phyloP scores from a whole-genome alignment of 805 yeast species.

The Millerago galiae region DNA sequence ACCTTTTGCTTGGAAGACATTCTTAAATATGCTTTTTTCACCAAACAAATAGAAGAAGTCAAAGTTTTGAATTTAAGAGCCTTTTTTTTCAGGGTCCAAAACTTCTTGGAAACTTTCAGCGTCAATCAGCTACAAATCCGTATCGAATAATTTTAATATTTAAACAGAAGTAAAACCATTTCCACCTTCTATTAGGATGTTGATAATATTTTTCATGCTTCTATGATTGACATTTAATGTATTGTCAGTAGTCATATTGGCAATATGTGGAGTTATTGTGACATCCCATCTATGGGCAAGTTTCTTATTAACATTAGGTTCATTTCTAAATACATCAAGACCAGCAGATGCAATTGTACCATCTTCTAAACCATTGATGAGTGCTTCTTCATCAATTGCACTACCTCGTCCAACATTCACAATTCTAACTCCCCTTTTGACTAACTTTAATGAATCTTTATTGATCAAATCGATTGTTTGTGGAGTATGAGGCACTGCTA shows the following conservation, averaged over 20 bases:
- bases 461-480: slow-evolving; percentile 53
- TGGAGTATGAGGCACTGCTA: slow-evolving; percentile 61
- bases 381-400: slow-evolving; percentile 60
- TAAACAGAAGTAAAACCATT: slow-evolving; percentile 27
- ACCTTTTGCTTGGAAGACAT: slow-evolving; percentile 16
- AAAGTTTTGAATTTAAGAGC: no score
- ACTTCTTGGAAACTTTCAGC: no score
- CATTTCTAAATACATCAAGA: slow-evolving; percentile 63
- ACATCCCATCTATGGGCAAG: slow-evolving; percentile 55
- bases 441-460: slow-evolving; percentile 35
- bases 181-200: slow-evolving; percentile 35
- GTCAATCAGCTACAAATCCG: background rate
- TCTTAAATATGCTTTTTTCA: no score
- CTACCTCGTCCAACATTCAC: slow-evolving; percentile 75
- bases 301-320: slow-evolving; percentile 47
- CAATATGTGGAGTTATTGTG: slow-evolving; percentile 63
- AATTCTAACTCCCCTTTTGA: slow-evolving; percentile 51
- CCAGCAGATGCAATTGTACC: slow-evolving; percentile 65
- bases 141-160: background rate
- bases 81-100: no score
- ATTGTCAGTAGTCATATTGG: slow-evolving; percentile 55
- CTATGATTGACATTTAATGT: slow-evolving; percentile 37
- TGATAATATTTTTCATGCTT: slow-evolving; percentile 49
- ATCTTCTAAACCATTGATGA: slow-evolving; percentile 50
- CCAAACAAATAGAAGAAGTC: no score